Evolutionary conservation across 106 monocot species (phyloP), one percentile per base, ranked within the genome.

Genomic region (Apostasia shenzhenica): DNA sequence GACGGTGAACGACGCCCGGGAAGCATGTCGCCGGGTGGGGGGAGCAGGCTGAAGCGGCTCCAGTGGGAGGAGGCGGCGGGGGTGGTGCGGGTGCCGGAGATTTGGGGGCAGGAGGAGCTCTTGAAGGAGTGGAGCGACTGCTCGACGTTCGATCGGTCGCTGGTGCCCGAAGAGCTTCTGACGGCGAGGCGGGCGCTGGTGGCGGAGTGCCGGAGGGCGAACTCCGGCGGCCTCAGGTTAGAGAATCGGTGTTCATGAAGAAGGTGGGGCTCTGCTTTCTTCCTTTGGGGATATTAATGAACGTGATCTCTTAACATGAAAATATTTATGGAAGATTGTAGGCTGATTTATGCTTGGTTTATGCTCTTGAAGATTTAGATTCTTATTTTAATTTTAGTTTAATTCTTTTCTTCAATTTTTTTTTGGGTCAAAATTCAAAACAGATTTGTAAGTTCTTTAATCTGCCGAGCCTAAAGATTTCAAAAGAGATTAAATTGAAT

Each of bases 71-170:
- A 78, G 72, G 58, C 75, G 75, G 74, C 75, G 1, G 83, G 83
- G 4, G 26, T 64, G 41, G 83, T 83, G 4, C 75, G 83, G 83
- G 68, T 79, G 41, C 83, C 83, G 14, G 83, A 83, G 14, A 75
- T 68, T 5, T 83, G 83, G 83, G 79, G 75, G 37, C 78, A 83
- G 53, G 83, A 83, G 70, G 63, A 12, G 44, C 59, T 78, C n/a
- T 48, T 83, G n/a, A 67, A 67, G 51, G 82, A 83, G 5, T 83
- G 83, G 83, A 63, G 48, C 47, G 78, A 83, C 49, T 83, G 78
- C 66, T 54, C 71, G 41, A 71, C 73, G 13, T 73, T 83, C 71
- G 83, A 79, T 41, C 65, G 78, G 9, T 59, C 79, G 1, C 67
- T 83, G 3, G 67, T 64, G 8, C 78, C 78, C 11, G 26, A 66